A percentile compares a stretch with the other conserved stretches of the same genome.
phyloP scores from a whole-genome alignment of 768 basidiomycete species.

The Clitopilus passeckerianus region DNA sequence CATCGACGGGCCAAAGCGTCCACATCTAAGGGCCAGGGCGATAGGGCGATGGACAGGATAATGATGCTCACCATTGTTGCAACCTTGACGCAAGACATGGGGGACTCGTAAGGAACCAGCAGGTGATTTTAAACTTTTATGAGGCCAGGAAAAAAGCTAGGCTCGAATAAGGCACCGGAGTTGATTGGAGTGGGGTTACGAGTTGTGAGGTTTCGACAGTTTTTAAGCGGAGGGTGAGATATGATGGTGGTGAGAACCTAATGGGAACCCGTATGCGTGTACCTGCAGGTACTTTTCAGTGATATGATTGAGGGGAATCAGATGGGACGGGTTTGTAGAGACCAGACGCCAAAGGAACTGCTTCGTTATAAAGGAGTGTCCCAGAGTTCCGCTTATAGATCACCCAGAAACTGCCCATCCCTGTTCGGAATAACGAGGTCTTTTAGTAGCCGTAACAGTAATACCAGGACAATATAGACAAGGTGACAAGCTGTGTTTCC shows the following conservation, averaged over 20 bases:
- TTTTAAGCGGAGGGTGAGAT: neutral
- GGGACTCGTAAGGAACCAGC: conserved; percentile 10
- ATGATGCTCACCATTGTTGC: conserved; percentile 25
- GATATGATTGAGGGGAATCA: neutral
- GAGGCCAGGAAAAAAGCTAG: conserved; percentile 12
- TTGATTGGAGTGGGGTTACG: neutral
- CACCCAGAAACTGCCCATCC: neutral
- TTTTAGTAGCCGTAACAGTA: conserved; percentile 1
- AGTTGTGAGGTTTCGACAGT: conserved; percentile 6
- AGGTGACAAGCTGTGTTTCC: conserved; percentile 11
- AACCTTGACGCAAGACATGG: conserved; percentile 29
- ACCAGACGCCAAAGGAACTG: neutral
- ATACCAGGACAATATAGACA: conserved; percentile 1
- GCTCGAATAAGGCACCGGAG: conserved; percentile 11
- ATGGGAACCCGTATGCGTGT: neutral
- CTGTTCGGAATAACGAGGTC: conserved; percentile 5
- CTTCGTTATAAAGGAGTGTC: neutral
- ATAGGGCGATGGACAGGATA: conserved; percentile 4
- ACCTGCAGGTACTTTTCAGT: neutral
- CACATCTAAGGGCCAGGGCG: neutral
- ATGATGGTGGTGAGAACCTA: neutral
- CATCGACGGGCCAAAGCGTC: neutral
- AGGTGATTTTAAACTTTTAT: conserved; percentile 7
- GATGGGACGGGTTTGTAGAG: neutral
- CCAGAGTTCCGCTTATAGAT: neutral